A percentile compares a stretch with the other conserved stretches of the same genome.
phyloP scores from a whole-genome alignment of 306 rosid species.

The Senna siamea region DNA sequence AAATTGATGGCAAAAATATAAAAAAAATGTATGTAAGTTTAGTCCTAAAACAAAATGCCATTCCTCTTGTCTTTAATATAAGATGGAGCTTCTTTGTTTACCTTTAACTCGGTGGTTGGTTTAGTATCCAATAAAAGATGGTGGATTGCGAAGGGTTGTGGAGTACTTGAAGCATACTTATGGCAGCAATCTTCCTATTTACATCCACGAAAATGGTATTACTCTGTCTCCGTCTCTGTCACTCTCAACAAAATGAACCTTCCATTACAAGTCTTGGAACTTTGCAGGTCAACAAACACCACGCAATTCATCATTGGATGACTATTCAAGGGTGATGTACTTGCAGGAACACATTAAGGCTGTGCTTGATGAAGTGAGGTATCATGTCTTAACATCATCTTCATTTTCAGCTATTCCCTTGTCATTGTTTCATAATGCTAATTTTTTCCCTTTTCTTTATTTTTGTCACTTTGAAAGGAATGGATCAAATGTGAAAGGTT shows the following conservation, averaged over 20 bases:
- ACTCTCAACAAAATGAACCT: neutral
- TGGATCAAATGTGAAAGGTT: conserved; percentile 38
- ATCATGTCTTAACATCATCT: neutral
- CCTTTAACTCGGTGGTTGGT: neutral
- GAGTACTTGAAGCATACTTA: neutral
- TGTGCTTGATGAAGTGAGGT: conserved; percentile 3
- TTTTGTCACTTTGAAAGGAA: conserved; percentile 13
- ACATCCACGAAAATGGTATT: conserved; percentile 3
- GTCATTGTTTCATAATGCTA: neutral
- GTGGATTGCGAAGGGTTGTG: conserved; percentile 18
- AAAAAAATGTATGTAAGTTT: no score
- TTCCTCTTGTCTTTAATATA: neutral
- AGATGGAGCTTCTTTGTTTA: neutral
- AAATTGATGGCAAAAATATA: no score
- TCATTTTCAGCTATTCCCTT: neutral
- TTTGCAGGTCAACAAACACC: conserved; percentile 48
- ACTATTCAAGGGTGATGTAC: conserved; percentile 51
- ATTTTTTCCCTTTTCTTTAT: neutral
- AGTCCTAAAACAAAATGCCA: no score
- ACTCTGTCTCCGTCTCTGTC: neutral
- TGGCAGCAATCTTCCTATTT: conserved; percentile 18
- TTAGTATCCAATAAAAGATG: conserved; percentile 39
- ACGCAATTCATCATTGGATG: conserved; percentile 54
- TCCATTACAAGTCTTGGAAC: neutral
- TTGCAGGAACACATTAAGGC: conserved; percentile 40